These are phyloP conservation scores for Alternaria dauci DNA, from an alignment of 2,329 filamentous ascomycete species.

Conservation along the genomic window DNA sequence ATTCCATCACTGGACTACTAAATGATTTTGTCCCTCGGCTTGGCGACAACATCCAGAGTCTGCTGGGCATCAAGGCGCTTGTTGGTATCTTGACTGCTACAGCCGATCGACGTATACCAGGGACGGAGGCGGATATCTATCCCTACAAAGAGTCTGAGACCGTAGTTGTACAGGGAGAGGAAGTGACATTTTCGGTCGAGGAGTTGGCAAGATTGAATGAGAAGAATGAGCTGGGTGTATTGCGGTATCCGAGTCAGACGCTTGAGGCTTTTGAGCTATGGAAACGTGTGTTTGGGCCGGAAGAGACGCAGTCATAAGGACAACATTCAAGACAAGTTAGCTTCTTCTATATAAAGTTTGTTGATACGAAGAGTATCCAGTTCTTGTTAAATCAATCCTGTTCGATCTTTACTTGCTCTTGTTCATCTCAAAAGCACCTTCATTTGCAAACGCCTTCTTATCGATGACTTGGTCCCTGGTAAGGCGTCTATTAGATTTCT, in stretches of 20 bases:
- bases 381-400: neutral
- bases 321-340: neutral
- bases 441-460: constrained; percentile 35
- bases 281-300: constrained; percentile 37
- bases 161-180: constrained; percentile 14
- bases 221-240: constrained; percentile 26
- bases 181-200: constrained; percentile 21
- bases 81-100: constrained; percentile 42
- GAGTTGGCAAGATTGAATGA: constrained; percentile 28
- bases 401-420: constrained; percentile 13
- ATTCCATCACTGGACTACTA: constrained; percentile 18
- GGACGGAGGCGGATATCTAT: constrained; percentile 36
- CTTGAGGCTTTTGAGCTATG: constrained; percentile 40
- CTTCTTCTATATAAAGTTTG: neutral
- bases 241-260: constrained; percentile 44
- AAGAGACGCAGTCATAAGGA: neutral
- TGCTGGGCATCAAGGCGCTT: constrained; percentile 40
- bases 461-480: constrained; percentile 30
- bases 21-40: constrained; percentile 37
- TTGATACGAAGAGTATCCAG: neutral
- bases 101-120: constrained; percentile 44
- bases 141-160: constrained; percentile 28
- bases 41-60: constrained; percentile 38
- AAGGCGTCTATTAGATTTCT: constrained; percentile 10
- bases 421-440: constrained; percentile 31